Base-by-base conservation (phyloP, 257 asterid genomes). In the Perilla frutescens region DNA sequence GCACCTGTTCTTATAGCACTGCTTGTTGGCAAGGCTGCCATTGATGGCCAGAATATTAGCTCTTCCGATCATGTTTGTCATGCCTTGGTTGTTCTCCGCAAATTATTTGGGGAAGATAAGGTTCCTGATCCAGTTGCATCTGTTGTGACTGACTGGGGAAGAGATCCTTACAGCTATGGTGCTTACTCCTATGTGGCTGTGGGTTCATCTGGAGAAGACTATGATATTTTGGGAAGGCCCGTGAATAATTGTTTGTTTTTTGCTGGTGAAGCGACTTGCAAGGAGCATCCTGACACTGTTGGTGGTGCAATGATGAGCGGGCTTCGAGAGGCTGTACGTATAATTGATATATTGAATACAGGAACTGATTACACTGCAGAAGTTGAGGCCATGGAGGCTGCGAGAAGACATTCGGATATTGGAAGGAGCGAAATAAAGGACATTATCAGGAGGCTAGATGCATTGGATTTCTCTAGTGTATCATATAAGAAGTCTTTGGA, bases 261-360 rank as follows among this genome's bases (percentile, higher is more conserved):
- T 87, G 99, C 99, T 60, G 98, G 99, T 79, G 99, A 95, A 84
- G 98, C 99, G 62, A 95, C 99, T 8, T 95, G 99, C 84, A 95
- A 95, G 89, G 99, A 95, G 87, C 99, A 95, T 81, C 99, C 99
- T 48, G 98, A 95, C 86, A 95, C 99, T 40, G 99, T 95, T 80
- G 99, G 99, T 74, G 99, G 99, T 79, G 99, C 99, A 74, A 92
- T 95, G 96, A 85, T 95, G 93, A 95, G 99, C 68, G 98, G 98
- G 71, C 91, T 95, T 58, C 88, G 98, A 31, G 99, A 95, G 87
- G 99, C 98, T 11, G 91, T 92, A 55, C 97, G 98, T 2, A 90
- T 95, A 70, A 84, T 88, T 65, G 93, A 90, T 80, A 82, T 95
- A 82, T 70, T 92, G 83, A 85, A 70, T 39, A 79, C 83, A 56